phyloP scores from a whole-genome alignment of 192 early-diverging fungal genomes.

The Diversispora eburnea region DNA sequence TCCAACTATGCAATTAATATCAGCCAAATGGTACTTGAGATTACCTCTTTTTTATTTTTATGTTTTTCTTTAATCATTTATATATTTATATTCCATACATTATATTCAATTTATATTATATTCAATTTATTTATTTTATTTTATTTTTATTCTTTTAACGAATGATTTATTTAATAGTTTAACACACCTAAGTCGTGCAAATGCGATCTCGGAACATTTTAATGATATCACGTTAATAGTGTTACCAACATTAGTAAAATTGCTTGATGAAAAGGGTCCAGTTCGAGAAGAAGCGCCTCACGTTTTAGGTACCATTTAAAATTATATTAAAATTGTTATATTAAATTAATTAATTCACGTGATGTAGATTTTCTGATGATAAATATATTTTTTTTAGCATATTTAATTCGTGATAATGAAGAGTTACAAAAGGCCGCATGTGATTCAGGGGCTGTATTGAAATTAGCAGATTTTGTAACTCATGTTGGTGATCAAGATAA shows the following conservation, averaged over 20 bases:
- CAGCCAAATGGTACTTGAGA: slow-evolving; percentile 56
- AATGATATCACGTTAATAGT: slow-evolving; percentile 52
- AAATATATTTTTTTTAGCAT: slow-evolving; percentile 40
- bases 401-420: slow-evolving; percentile 68
- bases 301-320: slow-evolving; percentile 43
- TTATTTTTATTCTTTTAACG: background rate
- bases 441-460: slow-evolving; percentile 70
- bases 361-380: background rate
- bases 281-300: slow-evolving; percentile 67
- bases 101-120: background rate
- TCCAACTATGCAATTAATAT: slow-evolving; percentile 64
- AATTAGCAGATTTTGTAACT: slow-evolving; percentile 56
- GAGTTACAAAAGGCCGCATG: slow-evolving; percentile 70
- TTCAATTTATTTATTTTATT: background rate
- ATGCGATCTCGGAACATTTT: slow-evolving; percentile 51
- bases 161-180: slow-evolving; percentile 37
- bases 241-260: slow-evolving; percentile 66
- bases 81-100: background rate
- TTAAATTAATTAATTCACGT: background rate
- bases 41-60: background rate
- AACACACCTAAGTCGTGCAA: slow-evolving; percentile 62
- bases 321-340: background rate
- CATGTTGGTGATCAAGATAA: slow-evolving; percentile 40
- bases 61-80: background rate
- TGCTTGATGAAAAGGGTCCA: slow-evolving; percentile 53